Conservation (phyloP, 441 rosid genomes). For the Omphalea diandra region DNA sequence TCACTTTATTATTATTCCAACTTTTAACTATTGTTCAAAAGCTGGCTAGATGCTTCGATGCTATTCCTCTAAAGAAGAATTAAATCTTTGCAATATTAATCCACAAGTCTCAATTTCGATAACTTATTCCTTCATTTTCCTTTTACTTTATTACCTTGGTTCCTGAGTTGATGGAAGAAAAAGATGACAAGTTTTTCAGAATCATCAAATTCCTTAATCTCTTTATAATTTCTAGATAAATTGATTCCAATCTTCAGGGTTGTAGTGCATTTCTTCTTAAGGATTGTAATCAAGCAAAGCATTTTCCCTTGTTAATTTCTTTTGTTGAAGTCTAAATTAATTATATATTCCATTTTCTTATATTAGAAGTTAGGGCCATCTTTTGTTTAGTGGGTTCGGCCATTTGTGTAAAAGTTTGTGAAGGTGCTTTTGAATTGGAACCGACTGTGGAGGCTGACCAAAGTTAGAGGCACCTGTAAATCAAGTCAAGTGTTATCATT, state of each 20-base stretch:
- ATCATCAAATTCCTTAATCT: neutral
- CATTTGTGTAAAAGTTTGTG: conserved; percentile 20
- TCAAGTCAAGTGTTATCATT: conserved; percentile 35
- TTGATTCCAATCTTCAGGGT: neutral
- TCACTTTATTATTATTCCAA: conserved; percentile 40
- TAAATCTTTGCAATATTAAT: neutral
- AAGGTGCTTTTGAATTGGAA: conserved; percentile 22
- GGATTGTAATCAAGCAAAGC: conserved; percentile 21
- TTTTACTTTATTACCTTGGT: conserved; percentile 11
- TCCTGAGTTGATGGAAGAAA: conserved; percentile 15
- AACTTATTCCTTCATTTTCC: conserved; percentile 1
- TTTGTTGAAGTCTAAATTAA: neutral
- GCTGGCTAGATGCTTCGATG: conserved; percentile 30
- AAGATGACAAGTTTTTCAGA: neutral
- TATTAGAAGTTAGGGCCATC: neutral
- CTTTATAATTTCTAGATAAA: neutral
- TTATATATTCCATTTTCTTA: conserved; percentile 14
- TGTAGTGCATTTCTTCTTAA: conserved; percentile 1
- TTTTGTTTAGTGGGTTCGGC: neutral
- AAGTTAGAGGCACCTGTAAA: conserved; percentile 12
- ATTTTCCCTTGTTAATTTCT: too few relatives aligned
- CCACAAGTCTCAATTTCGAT: neutral
- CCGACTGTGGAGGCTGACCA: too few relatives aligned
- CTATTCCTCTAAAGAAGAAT: conserved; percentile 26
- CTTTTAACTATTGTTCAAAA: conserved; percentile 31